Evolutionary conservation across 805 yeast genomes (phyloP), one percentile per base, ranked within the genome.

Genomic region (Wickerhamomyces strasburgensis): DNA sequence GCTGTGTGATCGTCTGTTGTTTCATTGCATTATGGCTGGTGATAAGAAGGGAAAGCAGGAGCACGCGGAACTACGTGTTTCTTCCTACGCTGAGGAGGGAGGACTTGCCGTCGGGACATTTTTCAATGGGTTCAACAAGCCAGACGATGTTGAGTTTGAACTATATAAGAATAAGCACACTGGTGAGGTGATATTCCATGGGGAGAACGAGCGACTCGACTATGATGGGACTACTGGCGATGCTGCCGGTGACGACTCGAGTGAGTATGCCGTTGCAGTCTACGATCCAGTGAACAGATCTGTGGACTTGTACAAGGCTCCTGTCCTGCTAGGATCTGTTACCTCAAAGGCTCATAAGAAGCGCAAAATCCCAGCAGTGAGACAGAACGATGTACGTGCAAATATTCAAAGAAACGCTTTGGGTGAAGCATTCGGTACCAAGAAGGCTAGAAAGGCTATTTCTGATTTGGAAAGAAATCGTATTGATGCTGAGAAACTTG

Each of bases 341-440:
- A 69, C 79, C 2, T 75, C 93, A 14, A 76, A 77, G 54, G 65
- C 77, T 3, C 73, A 71, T 48, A 73, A 79, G 50, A 62, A 62
- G 31, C 68, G 68, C 43, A 65, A 65, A 31, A 84, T 86, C 6
- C 93, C 93, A 16, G 61, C 68, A 18, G 69, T 85, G 39, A 77
- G 73, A 61, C 83, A 76, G 57, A 61, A 65, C 7, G 74, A 73
- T 24, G 69, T 65, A 5, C 61, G 68, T 42, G 52, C 54, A 49
- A 65, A 72, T 40, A 65, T 69, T 14, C 86, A 85, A 62, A 75
- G 97, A 58, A 84, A 76, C 39, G 83, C 86, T 2, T 72, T 93
- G 55, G 98, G 98, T 55, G 90, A 87, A 62, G 94, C 93, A 3
- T 93, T 93, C 52, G 98, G 98, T 72, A 90, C 98, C 40, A 89